Percentiles rank a stretch among this genome's conserved stretches.
These are phyloP conservation scores for Candida patagonica DNA, from an alignment of 805 yeast genomes.

Conservation along the genomic window DNA sequence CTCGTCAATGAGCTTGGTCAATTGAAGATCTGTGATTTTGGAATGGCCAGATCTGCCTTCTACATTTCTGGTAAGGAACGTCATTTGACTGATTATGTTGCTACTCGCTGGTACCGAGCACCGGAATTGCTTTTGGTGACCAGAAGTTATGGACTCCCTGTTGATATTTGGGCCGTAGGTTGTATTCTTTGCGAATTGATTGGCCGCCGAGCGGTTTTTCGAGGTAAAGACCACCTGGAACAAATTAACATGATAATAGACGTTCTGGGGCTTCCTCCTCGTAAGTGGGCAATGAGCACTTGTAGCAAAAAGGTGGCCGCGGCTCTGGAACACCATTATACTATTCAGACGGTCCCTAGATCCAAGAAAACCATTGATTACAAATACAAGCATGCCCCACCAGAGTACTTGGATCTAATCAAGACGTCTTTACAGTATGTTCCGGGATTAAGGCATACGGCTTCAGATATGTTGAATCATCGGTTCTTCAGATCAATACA, in stretches of 20 bases:
- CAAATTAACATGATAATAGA: conserved; percentile 63
- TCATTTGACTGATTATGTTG: conserved; percentile 50
- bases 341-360: neutral
- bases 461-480: conserved; percentile 49
- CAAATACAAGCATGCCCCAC: conserved; percentile 60
- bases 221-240: conserved; percentile 61
- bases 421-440: conserved; percentile 57
- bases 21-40: conserved; percentile 87
- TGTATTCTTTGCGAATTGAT: conserved; percentile 82
- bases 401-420: conserved; percentile 41
- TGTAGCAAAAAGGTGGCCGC: neutral
- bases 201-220: conserved; percentile 70
- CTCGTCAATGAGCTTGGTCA: conserved; percentile 65
- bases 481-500: conserved; percentile 47
- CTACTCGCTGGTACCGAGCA: conserved; percentile 93
- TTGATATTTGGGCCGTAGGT: conserved; percentile 92
- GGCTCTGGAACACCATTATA: neutral
- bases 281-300: conserved; percentile 1
- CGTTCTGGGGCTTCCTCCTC: conserved; percentile 62
- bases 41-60: conserved; percentile 70
- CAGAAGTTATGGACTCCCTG: conserved; percentile 50
- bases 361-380: conserved; percentile 25
- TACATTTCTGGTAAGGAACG: conserved; percentile 24
- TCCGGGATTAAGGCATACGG: conserved; percentile 42
- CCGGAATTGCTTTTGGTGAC: conserved; percentile 74